Base-by-base conservation (phyloP, 345 rosid species). In the Nephelium lappaceum region DNA sequence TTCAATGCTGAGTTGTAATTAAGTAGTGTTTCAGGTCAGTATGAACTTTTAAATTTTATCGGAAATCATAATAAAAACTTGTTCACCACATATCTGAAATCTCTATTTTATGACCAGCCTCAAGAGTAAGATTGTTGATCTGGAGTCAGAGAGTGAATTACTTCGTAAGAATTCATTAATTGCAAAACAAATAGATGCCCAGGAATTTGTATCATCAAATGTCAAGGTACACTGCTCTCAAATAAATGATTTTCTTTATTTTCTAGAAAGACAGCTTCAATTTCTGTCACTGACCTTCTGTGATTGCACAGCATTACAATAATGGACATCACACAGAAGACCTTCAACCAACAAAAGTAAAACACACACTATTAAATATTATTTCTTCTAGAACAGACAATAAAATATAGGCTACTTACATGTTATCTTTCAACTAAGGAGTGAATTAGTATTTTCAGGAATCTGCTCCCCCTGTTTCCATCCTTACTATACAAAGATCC, bases 131-230 rank as follows among this genome's bases (percentile, higher is more conserved):
- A 83, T 89, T 38, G 77, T 83, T 9, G 80, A 72, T 55, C 72
- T 88, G 82, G 89, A 87, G 82, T 73, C 88, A 57, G 89, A 88
- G 82, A 88, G 88, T 87, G 88, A 84, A 67, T 77, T 78, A 62
- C 89, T 91, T 57, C 83, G 81, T 39, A 77, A 79, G 24, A 80
- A 85, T 77, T 68, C 76, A 69, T 77, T 83, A 16, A n/a, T 69
- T 43, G 73, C 43, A 41, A 87, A 86, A 66, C 86, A 83, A 74
- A 83, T 74, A 76, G 71, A 24, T 67, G 79, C 79, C 61, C 73
- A 80, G 75, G 82, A 84, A 79, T 76, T 57, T 62, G 67, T 78
- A 71, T 31, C 55, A 73, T 66, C 80, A 65, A 76, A 80, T 3
- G 77, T 68, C 70, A 82, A 82, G 94, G 91, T 90, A 43, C 24